Percentiles rank a stretch among this genome's conserved stretches.
These are phyloP conservation scores for Beauveria medogensis DNA, from an alignment of 2,329 filamentous ascomycete species.

Conservation along the genomic window DNA sequence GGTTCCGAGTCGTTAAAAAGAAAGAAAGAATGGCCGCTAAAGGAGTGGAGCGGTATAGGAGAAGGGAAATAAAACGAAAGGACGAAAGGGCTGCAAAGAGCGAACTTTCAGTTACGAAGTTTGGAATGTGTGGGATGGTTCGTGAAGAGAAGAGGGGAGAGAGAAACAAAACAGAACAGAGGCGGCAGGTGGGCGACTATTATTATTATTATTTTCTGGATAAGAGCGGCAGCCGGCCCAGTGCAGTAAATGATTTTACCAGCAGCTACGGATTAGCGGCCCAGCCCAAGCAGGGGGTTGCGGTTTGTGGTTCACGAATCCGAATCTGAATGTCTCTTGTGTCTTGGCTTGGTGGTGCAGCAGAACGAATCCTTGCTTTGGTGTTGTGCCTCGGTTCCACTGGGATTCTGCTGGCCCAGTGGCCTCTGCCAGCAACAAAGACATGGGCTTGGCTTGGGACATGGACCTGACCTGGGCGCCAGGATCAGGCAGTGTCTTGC, in stretches of 20 bases:
- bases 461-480: neutral
- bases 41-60: too few relatives aligned
- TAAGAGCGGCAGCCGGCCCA: constrained; percentile 13
- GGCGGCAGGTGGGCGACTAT: constrained; percentile 32
- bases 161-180: constrained; percentile 24
- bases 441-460: neutral
- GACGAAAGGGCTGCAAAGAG: constrained; percentile 37
- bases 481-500: neutral
- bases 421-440: neutral
- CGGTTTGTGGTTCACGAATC: constrained; percentile 1
- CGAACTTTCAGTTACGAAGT: constrained; percentile 43
- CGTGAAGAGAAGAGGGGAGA: constrained; percentile 32
- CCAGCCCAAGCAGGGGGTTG: neutral
- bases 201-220: constrained; percentile 24
- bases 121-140: constrained; percentile 36
- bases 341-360: neutral
- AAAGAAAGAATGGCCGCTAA: constrained; percentile 20
- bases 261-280: neutral
- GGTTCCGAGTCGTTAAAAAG: constrained; percentile 18
- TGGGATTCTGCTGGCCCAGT: neutral
- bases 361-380: constrained; percentile 6
- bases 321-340: neutral
- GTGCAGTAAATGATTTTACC: neutral
- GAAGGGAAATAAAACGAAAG: constrained; percentile 33
- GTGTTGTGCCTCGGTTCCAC: constrained; percentile 3